These are phyloP conservation scores for Suillus cothurnatus DNA, from an alignment of 768 basidiomycete species.

Conservation along the genomic window DNA sequence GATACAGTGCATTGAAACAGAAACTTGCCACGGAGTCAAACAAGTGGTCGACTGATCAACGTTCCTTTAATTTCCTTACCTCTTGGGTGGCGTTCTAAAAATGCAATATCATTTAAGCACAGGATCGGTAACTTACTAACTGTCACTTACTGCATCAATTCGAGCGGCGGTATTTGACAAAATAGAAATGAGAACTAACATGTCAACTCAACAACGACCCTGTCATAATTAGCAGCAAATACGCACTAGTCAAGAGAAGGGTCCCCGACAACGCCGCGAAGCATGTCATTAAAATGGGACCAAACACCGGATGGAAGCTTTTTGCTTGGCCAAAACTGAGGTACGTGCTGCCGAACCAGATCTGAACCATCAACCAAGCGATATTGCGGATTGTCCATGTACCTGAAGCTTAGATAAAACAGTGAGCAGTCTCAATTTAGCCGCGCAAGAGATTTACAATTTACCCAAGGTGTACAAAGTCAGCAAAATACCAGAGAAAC, in stretches of 20 bases:
- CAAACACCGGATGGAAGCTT: slow-evolving; percentile 70
- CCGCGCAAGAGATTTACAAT: not conserved
- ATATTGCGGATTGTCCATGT: slow-evolving; percentile 48
- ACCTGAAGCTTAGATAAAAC: slow-evolving; percentile 28
- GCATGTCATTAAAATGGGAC: slow-evolving; percentile 75
- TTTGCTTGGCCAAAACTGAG: slow-evolving; percentile 57
- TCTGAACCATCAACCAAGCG: slow-evolving; percentile 83
- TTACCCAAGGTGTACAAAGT: slow-evolving; percentile 55
- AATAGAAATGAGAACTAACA: slow-evolving; percentile 76
- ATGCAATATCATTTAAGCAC: slow-evolving; percentile 2
- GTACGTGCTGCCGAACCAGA: slow-evolving; percentile 84
- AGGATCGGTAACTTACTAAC: not conserved
- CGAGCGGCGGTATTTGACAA: slow-evolving; percentile 87
- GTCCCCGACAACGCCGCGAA: slow-evolving; percentile 83
- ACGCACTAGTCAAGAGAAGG: slow-evolving; percentile 76
- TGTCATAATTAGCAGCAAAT: not conserved
- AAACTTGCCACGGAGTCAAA: slow-evolving; percentile 51
- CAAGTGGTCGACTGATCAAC: not conserved
- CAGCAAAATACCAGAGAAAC: slow-evolving; percentile 77
- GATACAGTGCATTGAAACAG: slow-evolving; percentile 85
- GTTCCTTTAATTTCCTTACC: slow-evolving; percentile 32
- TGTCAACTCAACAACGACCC: slow-evolving; percentile 12
- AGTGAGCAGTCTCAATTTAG: slow-evolving; percentile 26
- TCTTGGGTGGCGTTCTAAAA: slow-evolving; percentile 61
- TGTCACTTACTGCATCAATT: slow-evolving; percentile 57